Evolutionary conservation across 2,329 filamentous ascomycete genomes (phyloP), one percentile per base, ranked within the genome.

Genomic region (Calycina herbarum): DNA sequence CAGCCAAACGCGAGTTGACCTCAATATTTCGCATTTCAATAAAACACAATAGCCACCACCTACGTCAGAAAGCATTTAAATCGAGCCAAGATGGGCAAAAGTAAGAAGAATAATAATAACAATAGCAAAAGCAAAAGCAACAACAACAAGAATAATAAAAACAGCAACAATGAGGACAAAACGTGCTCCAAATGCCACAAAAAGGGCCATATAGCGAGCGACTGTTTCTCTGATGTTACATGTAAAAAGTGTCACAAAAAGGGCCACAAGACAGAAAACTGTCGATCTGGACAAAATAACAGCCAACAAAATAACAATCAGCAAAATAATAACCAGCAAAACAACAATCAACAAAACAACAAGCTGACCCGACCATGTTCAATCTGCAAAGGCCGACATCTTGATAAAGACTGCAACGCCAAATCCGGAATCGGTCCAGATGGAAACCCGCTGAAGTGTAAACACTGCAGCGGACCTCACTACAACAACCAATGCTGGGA

Each of bases 371-470:
- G 59, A 6, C 20, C 40, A n/a, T 61, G 59, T 27, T 17, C 38
- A 48, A 31, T 27, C 40, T 61, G 59, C 17, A 11, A 31, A 29
- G 59, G 59, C 2, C 27, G 40, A 24, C 59, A 61, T 42, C 33
- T 42, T 15, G 40, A 61, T 35, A 51, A 45, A 31, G 59, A 61
- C 7, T 61, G 59, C 42, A 61, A 27, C 20, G 59, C 40, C 17
- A 38, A 35, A 42, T 45, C 35, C 6, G 40, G 40, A 13, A 4
- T 17, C 11, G 24, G 24, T 3, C 10, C 20, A 15, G 40, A 61
- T 42, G 59, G 59, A 2, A 31, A 45, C 35, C 40, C 59, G 1
- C 24, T 61, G 2, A 17, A 7, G 10, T 61, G 59, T 20, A 45
- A 51, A 61, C 24, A 35, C 10, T 61, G 59, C 42, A 3, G 17